These are phyloP conservation scores for Purpureocillium takamizusanense DNA, from an alignment of 2,329 filamentous ascomycete genomes.

Conservation along the genomic window DNA sequence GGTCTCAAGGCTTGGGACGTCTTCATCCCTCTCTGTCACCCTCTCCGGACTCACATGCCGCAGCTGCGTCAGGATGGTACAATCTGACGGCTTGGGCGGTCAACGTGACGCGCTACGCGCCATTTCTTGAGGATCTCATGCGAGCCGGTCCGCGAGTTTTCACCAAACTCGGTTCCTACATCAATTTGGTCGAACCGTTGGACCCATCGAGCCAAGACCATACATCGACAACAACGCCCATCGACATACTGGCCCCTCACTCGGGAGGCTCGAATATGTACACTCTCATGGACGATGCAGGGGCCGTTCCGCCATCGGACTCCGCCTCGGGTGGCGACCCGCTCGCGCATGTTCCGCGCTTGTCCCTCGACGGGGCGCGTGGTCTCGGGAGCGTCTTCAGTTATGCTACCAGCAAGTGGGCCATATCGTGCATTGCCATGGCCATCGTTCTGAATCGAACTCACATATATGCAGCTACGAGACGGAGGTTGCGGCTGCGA, in stretches of 20 bases:
- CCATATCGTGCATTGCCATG: conserved; percentile 76
- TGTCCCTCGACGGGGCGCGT: conserved; percentile 51
- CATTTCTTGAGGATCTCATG: conserved; percentile 60
- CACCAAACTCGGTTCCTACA: conserved; percentile 57
- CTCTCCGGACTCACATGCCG: conserved; percentile 10
- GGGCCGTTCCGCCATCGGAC: background rate
- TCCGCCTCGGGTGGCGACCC: conserved; percentile 8
- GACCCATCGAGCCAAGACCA: conserved; percentile 31
- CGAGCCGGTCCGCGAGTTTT: conserved; percentile 62
- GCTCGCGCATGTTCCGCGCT: conserved; percentile 26
- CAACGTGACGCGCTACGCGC: conserved; percentile 50
- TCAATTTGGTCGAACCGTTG: conserved; percentile 49
- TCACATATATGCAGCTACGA: conserved; percentile 84
- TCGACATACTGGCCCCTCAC: conserved; percentile 12
- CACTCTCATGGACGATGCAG: conserved; percentile 19
- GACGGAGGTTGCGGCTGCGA: conserved; percentile 66
- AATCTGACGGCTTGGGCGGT: conserved; percentile 49
- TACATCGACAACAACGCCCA: conserved; percentile 10
- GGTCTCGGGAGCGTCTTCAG: conserved; percentile 80
- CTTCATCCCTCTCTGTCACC: conserved; percentile 3
- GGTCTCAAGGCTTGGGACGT: background rate
- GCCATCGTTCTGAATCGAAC: conserved; percentile 85
- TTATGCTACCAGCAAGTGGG: conserved; percentile 90
- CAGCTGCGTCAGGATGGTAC: conserved; percentile 28
- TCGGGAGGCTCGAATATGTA: conserved; percentile 15